phyloP scores from a whole-genome alignment of 805 yeast genomes.

The Kazachstania kunashirensis region DNA sequence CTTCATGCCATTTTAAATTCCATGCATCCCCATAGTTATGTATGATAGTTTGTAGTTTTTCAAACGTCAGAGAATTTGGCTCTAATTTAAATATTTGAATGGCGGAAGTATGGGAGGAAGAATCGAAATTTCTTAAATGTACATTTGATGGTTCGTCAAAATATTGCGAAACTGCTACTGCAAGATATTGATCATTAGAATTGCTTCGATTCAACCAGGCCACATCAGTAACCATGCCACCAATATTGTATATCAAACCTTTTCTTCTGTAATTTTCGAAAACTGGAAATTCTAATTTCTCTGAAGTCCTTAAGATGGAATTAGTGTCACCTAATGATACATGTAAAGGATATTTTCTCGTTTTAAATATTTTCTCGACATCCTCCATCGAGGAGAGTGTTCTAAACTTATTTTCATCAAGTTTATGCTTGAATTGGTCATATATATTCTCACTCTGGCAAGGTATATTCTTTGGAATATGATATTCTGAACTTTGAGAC shows the following conservation, averaged over 20 bases:
- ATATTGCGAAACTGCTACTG: slow-evolving; percentile 39
- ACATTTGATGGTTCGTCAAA: slow-evolving; percentile 23
- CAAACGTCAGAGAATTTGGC: slow-evolving; percentile 20
- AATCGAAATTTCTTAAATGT: slow-evolving; percentile 22
- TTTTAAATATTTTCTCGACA: slow-evolving; percentile 17
- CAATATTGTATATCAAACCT: slow-evolving; percentile 39
- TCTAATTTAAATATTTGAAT: slow-evolving; percentile 39
- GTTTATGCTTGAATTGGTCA: slow-evolving; percentile 1
- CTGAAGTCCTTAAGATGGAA: slow-evolving; percentile 12
- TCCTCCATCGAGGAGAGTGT: slow-evolving; percentile 19
- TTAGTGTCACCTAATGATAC: slow-evolving; percentile 17
- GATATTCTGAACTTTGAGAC: slow-evolving; percentile 15
- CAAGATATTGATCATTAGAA: slow-evolving; percentile 33
- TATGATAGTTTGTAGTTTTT: slow-evolving; percentile 25
- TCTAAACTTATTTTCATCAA: slow-evolving; percentile 9
- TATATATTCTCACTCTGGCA: slow-evolving; percentile 6
- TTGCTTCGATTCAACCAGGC: slow-evolving; percentile 37
- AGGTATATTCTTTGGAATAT: slow-evolving; percentile 12
- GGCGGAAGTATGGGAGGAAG: slow-evolving; percentile 30
- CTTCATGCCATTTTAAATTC: slow-evolving; percentile 30
- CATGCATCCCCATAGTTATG: slow-evolving; percentile 39
- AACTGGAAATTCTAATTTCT: slow-evolving; percentile 22
- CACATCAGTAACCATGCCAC: slow-evolving; percentile 43
- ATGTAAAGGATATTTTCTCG: slow-evolving; percentile 10
- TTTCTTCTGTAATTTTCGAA: slow-evolving; percentile 25